phyloP scores from a whole-genome alignment of 2,329 filamentous ascomycete species.

The Sphaceloma murrayae region DNA sequence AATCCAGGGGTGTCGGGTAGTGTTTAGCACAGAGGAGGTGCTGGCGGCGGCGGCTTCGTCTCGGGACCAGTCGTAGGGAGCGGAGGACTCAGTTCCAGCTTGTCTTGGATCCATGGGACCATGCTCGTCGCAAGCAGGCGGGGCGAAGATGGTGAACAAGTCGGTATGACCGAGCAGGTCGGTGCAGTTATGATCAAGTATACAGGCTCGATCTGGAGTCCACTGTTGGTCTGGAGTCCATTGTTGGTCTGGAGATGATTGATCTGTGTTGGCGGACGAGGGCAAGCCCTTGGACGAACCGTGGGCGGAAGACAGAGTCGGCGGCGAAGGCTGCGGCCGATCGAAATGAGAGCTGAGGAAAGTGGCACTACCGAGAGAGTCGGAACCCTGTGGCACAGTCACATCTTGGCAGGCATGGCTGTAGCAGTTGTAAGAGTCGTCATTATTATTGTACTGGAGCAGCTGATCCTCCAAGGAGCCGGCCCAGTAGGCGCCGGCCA shows the following conservation, averaged over 20 bases:
- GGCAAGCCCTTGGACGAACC: constrained; percentile 7
- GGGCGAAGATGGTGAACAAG: neutral
- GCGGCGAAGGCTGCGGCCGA: constrained; percentile 3
- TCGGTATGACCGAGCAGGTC: constrained; percentile 1
- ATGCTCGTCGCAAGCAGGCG: neutral
- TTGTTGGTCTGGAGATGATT: constrained; percentile 6
- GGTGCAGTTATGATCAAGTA: neutral
- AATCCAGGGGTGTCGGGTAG: constrained; percentile 3
- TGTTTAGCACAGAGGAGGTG: neutral
- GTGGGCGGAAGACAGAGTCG: constrained; percentile 4
- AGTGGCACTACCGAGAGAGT: constrained; percentile 2
- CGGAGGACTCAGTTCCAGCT: neutral
- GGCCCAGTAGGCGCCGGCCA: constrained; percentile 2
- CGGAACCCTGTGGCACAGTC: constrained; percentile 3
- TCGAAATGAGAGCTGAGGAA: constrained; percentile 7
- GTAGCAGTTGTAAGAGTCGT: constrained; percentile 1
- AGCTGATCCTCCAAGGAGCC: constrained; percentile 5
- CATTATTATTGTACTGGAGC: constrained; percentile 5
- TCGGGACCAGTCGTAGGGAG: neutral
- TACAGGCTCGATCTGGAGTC: no score
- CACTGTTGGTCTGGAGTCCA: neutral
- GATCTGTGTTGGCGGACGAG: constrained; percentile 10
- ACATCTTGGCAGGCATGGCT: constrained; percentile 2
- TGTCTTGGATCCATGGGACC: neutral
- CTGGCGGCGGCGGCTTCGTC: neutral